Base-by-base conservation (phyloP, 345 rosid genomes). In the Ceriops zippeliana region DNA sequence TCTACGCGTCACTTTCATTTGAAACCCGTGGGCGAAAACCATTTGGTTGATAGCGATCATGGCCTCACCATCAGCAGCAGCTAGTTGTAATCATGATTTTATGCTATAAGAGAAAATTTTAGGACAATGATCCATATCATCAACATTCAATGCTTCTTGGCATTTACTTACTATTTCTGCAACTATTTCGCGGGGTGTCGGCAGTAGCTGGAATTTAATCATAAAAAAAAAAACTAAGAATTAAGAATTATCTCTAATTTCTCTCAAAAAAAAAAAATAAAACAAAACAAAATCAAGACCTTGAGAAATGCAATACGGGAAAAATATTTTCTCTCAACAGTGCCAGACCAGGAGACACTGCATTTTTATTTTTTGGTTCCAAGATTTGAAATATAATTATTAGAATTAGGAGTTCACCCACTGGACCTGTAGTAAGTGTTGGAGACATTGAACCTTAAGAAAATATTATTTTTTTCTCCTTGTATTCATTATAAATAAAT, bases 71-170 rank as follows among this genome's bases (percentile, higher is more conserved):
- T 77, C 30, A 75, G 73, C 67, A 56, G 75, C 30, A 75, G 73
- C 76, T 63, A 21, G 60, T 24, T 61, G 69, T 56, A 70, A 78
- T 75, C n/a, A 78, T 81, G 62, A 56, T 68, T 38, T 60, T 64
- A 42, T 62, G 34, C 58, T 37, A 61, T 30, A 32, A 57, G 57
- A 61, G 59, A 68, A 62, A 34, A 35, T 31, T 37, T 66, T 27
- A 26, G 31, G 34, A 64, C 32, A 21, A 58, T 27, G 37, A 34
- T 34, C 37, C 5, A 35, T 61, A 58, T 64, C 15, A 31, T 63
- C 62, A 59, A 70, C 76, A 67, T 76, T 80, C 78, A 73, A 58
- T 63, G 78, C 69, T 73, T 67, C 70, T 80, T 30, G 54, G 58
- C 27, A 56, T 52, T 32, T 69, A 52, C 58, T 35, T 56, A 61